Percentiles rank a stretch among this genome's conserved stretches.
phyloP scores from a whole-genome alignment of 768 basidiomycete species.

The Scleroderma citrinum region DNA sequence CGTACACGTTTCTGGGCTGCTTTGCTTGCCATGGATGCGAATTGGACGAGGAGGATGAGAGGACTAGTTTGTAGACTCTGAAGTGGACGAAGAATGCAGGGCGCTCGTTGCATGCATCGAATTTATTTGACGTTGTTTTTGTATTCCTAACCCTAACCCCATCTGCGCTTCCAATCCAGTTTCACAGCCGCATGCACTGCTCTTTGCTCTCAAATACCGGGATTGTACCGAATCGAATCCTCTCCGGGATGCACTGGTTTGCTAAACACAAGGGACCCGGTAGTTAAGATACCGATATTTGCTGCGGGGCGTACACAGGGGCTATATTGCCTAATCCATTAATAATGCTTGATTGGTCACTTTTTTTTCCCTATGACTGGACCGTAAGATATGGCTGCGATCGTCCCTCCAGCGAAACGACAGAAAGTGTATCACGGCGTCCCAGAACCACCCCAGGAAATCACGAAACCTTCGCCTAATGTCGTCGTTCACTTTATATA shows the following conservation, averaged over 20 bases:
- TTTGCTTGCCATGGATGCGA: constrained; percentile 66
- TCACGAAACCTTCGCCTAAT: constrained; percentile 46
- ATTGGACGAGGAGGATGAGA: not conserved
- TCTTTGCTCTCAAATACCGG: no score
- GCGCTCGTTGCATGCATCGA: constrained; percentile 14
- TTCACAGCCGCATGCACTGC: no score
- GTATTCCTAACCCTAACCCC: constrained; percentile 6
- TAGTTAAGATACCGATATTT: no score
- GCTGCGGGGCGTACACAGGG: no score
- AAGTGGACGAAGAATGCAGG: constrained; percentile 14
- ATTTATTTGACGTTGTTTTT: no score
- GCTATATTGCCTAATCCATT: not conserved
- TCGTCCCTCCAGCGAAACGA: constrained; percentile 85
- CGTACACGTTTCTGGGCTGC: constrained; percentile 79
- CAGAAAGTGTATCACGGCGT: constrained; percentile 76
- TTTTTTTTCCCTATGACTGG: not conserved
- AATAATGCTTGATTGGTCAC: no score
- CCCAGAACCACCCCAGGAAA: constrained; percentile 54
- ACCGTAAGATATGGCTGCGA: constrained; percentile 58
- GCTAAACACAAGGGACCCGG: no score
- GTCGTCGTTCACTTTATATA: constrained; percentile 91
- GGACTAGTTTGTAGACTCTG: constrained; percentile 10
- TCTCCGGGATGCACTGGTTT: no score
- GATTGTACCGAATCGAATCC: no score
- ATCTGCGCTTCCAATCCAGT: no score